phyloP scores from a whole-genome alignment of 169 alveolate species.

The Plasmodium ovale region DNA sequence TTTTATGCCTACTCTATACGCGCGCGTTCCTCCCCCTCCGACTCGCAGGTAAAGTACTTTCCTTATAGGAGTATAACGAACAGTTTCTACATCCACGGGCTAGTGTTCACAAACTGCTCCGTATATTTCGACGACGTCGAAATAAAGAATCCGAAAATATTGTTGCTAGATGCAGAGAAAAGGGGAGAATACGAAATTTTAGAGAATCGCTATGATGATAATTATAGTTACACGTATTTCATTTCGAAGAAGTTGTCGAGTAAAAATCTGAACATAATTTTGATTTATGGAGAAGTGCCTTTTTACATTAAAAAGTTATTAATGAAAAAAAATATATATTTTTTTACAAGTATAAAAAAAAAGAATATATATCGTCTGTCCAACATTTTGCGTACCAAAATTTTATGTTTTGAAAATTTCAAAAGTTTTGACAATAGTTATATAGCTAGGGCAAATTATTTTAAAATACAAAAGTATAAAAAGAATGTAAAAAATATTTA shows the following conservation, averaged over 20 bases:
- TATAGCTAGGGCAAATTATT: slow-evolving; percentile 66
- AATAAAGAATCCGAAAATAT: slow-evolving; percentile 66
- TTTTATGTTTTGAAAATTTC: slow-evolving; percentile 49
- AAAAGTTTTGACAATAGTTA: slow-evolving; percentile 51
- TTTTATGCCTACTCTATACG: background rate
- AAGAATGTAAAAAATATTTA: slow-evolving; percentile 70
- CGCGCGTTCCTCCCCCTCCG: background rate
- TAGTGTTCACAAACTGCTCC: slow-evolving; percentile 64
- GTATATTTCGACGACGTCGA: slow-evolving; percentile 62
- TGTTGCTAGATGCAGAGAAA: slow-evolving; percentile 38
- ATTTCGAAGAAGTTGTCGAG: slow-evolving; percentile 35
- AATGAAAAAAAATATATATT: slow-evolving; percentile 65
- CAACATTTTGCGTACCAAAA: slow-evolving; percentile 34
- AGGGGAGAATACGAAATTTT: slow-evolving; percentile 14
- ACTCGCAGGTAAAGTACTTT: slow-evolving; percentile 49
- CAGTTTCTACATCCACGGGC: slow-evolving; percentile 63
- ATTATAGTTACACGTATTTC: slow-evolving; percentile 25
- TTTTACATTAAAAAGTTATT: slow-evolving; percentile 48
- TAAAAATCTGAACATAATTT: slow-evolving; percentile 42
- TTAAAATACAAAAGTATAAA: slow-evolving; percentile 56
- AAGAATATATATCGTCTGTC: slow-evolving; percentile 56
- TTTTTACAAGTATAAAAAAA: slow-evolving; percentile 62
- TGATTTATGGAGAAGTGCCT: slow-evolving; percentile 54
- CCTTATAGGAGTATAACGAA: slow-evolving; percentile 46
- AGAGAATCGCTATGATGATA: slow-evolving; percentile 23